These are phyloP conservation scores for Talaromyces piceae DNA, from an alignment of 2,329 filamentous ascomycete genomes.

Conservation along the genomic window DNA sequence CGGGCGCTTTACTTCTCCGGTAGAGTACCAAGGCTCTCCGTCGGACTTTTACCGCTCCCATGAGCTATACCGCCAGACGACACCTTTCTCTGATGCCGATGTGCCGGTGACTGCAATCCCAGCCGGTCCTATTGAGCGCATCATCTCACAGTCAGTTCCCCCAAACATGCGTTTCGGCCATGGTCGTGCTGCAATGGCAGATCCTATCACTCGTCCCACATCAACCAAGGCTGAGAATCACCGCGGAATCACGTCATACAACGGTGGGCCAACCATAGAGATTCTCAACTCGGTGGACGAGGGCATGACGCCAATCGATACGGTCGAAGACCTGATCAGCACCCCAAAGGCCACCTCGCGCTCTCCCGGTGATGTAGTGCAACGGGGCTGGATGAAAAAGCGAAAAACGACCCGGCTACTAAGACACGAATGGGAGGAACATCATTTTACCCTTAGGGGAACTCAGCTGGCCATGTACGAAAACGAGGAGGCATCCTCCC, in stretches of 20 bases:
- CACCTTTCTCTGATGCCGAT: slow-evolving; percentile 85
- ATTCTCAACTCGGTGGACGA: slow-evolving; percentile 25
- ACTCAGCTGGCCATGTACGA: slow-evolving; percentile 49
- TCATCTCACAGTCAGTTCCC: slow-evolving; percentile 82
- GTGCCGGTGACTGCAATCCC: slow-evolving; percentile 70
- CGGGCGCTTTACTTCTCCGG: slow-evolving; percentile 39
- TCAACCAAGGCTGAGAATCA: slow-evolving; percentile 37
- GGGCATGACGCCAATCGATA: slow-evolving; percentile 23
- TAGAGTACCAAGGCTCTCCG: slow-evolving; percentile 48
- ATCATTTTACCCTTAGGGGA: slow-evolving; percentile 78
- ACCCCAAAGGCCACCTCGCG: neutral
- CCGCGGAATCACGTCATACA: slow-evolving; percentile 19
- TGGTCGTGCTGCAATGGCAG: slow-evolving; percentile 20
- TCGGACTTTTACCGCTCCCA: slow-evolving; percentile 51
- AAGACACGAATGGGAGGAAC: slow-evolving; percentile 87
- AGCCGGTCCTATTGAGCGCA: slow-evolving; percentile 64
- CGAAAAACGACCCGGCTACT: slow-evolving; percentile 82
- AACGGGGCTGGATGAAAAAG: slow-evolving; percentile 89
- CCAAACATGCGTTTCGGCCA: slow-evolving; percentile 80
- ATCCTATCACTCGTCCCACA: slow-evolving; percentile 40
- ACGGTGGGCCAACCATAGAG: slow-evolving; percentile 9
- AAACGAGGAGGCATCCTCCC: slow-evolving; percentile 19
- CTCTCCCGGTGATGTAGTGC: slow-evolving; percentile 47
- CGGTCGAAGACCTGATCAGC: slow-evolving; percentile 15
- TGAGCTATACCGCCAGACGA: slow-evolving; percentile 55